These are phyloP conservation scores for Anacardium occidentale DNA, from an alignment of 345 rosid species.

Conservation along the genomic window DNA sequence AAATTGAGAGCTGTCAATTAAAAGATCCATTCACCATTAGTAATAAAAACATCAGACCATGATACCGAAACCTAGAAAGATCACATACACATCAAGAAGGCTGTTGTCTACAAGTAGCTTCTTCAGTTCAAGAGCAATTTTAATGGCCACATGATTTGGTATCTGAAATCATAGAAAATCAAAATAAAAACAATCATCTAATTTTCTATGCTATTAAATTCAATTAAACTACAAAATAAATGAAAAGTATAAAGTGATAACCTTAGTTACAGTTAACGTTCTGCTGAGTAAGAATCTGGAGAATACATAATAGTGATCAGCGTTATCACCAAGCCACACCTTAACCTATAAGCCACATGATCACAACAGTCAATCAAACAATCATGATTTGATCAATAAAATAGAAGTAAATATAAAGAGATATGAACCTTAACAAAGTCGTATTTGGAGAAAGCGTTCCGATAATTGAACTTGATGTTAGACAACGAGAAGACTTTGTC, in stretches of 20 bases:
- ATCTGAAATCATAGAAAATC: conserved; percentile 50
- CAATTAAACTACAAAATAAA: neutral
- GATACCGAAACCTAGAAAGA: conserved; percentile 1
- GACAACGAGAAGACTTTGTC: conserved; percentile 36
- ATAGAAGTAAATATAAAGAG: neutral
- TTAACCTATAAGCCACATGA: conserved; percentile 52
- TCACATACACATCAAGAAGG: conserved; percentile 90
- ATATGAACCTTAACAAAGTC: conserved; percentile 69
- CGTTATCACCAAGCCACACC: conserved; percentile 96
- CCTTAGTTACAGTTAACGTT: conserved; percentile 98
- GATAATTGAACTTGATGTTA: conserved; percentile 49
- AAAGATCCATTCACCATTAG: conserved; percentile 7
- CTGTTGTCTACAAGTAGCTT: conserved; percentile 94
- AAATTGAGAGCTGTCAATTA: conserved; percentile 72
- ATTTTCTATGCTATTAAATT: neutral
- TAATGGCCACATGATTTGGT: conserved; percentile 91
- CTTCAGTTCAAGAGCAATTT: conserved; percentile 95
- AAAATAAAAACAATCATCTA: no score
- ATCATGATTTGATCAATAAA: neutral
- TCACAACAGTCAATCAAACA: neutral
- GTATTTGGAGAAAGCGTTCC: conserved; percentile 77
- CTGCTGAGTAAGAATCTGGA: conserved; percentile 93
- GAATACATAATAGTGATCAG: conserved; percentile 91
- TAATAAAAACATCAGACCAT: neutral
- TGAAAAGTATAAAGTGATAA: conserved; percentile 15